phyloP scores from a whole-genome alignment of 2,329 filamentous ascomycete genomes.

The Sporothrix humicola region DNA sequence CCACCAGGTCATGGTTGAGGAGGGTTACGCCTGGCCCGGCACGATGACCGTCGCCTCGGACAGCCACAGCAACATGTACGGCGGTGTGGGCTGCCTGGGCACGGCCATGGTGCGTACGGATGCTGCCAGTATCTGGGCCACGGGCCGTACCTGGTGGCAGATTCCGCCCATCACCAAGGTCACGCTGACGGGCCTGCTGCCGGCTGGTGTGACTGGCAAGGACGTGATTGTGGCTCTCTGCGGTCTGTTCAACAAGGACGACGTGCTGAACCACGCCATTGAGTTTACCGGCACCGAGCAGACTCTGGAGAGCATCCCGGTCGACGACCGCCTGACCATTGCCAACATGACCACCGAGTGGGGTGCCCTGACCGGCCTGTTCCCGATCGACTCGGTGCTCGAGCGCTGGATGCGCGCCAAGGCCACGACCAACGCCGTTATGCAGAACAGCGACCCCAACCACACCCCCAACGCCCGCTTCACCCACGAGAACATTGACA shows the following conservation, averaged over 20 bases:
- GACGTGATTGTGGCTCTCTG: conserved; percentile 92
- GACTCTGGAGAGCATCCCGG: conserved; percentile 69
- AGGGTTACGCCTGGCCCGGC: conserved; percentile 80
- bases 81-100: conserved; percentile 76
- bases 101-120: conserved; percentile 87
- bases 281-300: conserved; percentile 84
- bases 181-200: conserved; percentile 75
- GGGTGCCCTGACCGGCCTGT: conserved; percentile 71
- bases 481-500: conserved; percentile 73
- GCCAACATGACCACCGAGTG: conserved; percentile 80
- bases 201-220: conserved; percentile 84
- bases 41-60: conserved; percentile 81
- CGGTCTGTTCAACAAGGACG: conserved; percentile 81
- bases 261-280: conserved; percentile 88
- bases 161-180: conserved; percentile 79
- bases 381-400: conserved; percentile 78
- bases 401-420: conserved; percentile 76
- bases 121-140: conserved; percentile 84
- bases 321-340: conserved; percentile 74
- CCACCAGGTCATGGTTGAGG: conserved; percentile 91
- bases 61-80: conserved; percentile 82
- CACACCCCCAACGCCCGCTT: conserved; percentile 62
- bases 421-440: conserved; percentile 73
- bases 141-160: conserved; percentile 84
- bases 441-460: conserved; percentile 41